A percentile compares a stretch with the other conserved stretches of the same genome.
Conservation (phyloP, 371 early-diverging fungal species). For the Mucor lusitanicus region DNA sequence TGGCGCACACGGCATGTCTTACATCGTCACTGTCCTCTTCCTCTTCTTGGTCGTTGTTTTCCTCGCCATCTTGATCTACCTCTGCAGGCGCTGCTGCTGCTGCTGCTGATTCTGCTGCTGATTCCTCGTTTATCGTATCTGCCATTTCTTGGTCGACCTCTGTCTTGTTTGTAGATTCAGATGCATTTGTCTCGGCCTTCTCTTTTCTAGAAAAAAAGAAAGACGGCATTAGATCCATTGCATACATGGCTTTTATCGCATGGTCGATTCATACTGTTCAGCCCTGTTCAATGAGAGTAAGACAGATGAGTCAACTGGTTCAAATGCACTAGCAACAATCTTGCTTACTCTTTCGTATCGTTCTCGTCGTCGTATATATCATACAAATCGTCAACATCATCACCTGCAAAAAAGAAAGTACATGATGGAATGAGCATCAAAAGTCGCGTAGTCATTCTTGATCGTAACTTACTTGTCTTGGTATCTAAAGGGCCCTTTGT, state of each 20-base stretch:
- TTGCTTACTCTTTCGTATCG: slow-evolving; percentile 23
- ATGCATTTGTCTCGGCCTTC: background rate
- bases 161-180: slow-evolving; percentile 12
- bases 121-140: background rate
- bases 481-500: background rate
- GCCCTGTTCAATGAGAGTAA: background rate
- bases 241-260: background rate
- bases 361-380: slow-evolving; percentile 23
- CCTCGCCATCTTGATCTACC: background rate
- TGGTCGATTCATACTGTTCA: slow-evolving; percentile 14
- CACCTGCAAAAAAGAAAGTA: background rate
- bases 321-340: background rate
- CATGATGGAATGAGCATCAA: background rate
- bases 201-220: slow-evolving; percentile 17
- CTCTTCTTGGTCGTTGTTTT: slow-evolving; percentile 30
- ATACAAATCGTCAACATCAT: slow-evolving; percentile 26
- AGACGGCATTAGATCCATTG: background rate
- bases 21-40: slow-evolving; percentile 58
- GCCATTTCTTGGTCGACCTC: background rate
- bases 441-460: background rate
- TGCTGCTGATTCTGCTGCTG: too few species aligned
- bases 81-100: background rate
- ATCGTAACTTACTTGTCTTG: slow-evolving; percentile 7
- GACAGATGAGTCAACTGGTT: background rate
- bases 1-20: slow-evolving; percentile 15